Conservation (phyloP, 345 rosid genomes). For the Brassica rapa region DNA sequence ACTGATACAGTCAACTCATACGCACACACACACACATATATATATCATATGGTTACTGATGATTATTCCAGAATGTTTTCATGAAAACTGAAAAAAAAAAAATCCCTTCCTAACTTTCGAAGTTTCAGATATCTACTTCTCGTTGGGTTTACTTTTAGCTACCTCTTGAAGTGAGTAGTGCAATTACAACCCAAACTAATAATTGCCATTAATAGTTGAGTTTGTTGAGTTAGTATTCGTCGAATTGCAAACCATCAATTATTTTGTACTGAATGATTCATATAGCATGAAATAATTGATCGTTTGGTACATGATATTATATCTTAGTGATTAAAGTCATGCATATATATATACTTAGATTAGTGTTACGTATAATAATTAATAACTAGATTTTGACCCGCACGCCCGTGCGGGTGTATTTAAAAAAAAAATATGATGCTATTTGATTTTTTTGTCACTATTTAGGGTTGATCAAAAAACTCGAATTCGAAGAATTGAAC, state of each 20-base stretch:
- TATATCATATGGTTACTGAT: neutral
- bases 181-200: neutral
- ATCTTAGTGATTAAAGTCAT: slow-evolving; percentile 38
- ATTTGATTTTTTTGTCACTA: no score
- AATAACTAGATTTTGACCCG: no score
- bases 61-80: neutral
- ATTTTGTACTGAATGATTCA: slow-evolving; percentile 29
- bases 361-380: slow-evolving; percentile 31
- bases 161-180: neutral
- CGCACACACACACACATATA: neutral
- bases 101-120: neutral
- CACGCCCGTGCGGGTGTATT: no score
- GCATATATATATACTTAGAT: slow-evolving; percentile 36
- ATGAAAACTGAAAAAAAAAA: neutral
- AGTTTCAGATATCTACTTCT: neutral
- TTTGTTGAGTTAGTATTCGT: slow-evolving; percentile 41
- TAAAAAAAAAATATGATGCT: no score
- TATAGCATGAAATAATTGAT: slow-evolving; percentile 30
- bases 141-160: neutral
- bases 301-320: slow-evolving; percentile 39
- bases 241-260: slow-evolving; percentile 21
- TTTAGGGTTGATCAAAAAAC: no score
- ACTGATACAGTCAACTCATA: slow-evolving; percentile 24
- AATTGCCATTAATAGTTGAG: slow-evolving; percentile 23
- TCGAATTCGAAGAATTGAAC: no score